Base-by-base conservation (phyloP, 1,284 basidiomycete genomes). In the Melanopsichium pennsylvanicum region DNA sequence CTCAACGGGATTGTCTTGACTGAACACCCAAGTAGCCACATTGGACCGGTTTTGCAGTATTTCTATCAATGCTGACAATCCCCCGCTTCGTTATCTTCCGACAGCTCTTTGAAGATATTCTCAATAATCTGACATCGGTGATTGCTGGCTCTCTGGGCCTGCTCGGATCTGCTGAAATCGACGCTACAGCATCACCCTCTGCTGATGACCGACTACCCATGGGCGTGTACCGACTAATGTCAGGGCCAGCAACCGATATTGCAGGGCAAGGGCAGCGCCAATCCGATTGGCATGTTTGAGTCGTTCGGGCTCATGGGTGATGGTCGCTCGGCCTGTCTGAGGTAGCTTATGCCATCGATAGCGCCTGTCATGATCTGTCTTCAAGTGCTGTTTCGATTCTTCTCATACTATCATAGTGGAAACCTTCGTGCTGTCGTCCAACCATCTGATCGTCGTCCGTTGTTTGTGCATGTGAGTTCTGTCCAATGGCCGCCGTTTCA, bases 251-350 rank as follows among this genome's bases (percentile, higher is more conserved):
- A 2, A 94, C 94, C 39, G 94, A 97, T 78, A 97, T 97, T 70
- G 92, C 93, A 9, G 93, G n/a, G 92, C 5, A 85, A 92, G 81
- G 91, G 91, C 26, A 92, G 96, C 74, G 95, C 94, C 66, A 98
- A 97, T 82, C 95, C 94, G 25, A 88, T 97, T 73, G 95, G 94
- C 49, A 97, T 94, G 21, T 97, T 97, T 80, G 88, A 97, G 59
- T 95, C 92, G 49, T 91, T 91, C 12, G 93, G 93, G 4, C 88
- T 97, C 88, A 88, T 97, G 70, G 86, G 97, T 87, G 94, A 48
- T 97, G 97, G 83, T 97, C 94, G 26, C 87, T 97, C 26, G 91
- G 91, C 16, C 85, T 93, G 55, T 19, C 67, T 18, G 86, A 85
- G 70, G 87, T 90, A 70, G 94, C 94, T 5, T 85, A 86, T 48